Evolutionary conservation across 805 yeast species (phyloP), one percentile per base, ranked within the genome.

Genomic region (Brettanomyces naardenensis): DNA sequence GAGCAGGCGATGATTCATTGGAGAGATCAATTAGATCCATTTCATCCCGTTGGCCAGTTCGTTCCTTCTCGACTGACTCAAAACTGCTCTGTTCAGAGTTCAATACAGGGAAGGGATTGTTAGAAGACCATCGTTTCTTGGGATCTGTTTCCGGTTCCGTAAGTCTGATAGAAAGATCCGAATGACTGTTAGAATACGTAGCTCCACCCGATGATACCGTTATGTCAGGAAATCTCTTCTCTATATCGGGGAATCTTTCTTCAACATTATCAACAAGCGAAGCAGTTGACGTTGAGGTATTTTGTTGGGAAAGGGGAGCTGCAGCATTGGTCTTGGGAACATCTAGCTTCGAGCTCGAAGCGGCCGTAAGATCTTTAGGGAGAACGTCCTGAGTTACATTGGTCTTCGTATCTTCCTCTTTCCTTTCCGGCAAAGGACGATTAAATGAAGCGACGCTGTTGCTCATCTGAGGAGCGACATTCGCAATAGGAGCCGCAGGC

Each of bases 171-270:
- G 11, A 11, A 9, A 11, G 11, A 23, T 9, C 26, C 10, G 26
- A 23, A 23, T 7, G 11, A 11, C 26, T 11, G 26, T 23, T 11
- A n/a, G n/a, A n/a, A n/a, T n/a, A n/a, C n/a, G n/a, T n/a, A n/a
- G n/a, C n/a, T n/a, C n/a, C n/a, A n/a, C n/a, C n/a, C n/a, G n/a
- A n/a, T n/a, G n/a, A n/a, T 23, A 23, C 26, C 7, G 11, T 11
- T 7, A 23, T 23, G 26, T 23, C 11, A 23, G 26, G 26, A 23
- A n/a, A n/a, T n/a, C n/a, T 11, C 26, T 23, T 23, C 10, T 11
- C 26, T 5, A 31, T 31, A 9, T 19, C 34, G 4, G 58, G 81
- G 45, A 65, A 75, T 35, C 79, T 55, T 40, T 69, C 69, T 47
- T 72, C 79, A 2, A 68, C 72, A 25, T 69, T 55, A 5, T 61